Evolutionary conservation across 345 rosid species (phyloP).

Genomic region (Triadica sebifera): DNA sequence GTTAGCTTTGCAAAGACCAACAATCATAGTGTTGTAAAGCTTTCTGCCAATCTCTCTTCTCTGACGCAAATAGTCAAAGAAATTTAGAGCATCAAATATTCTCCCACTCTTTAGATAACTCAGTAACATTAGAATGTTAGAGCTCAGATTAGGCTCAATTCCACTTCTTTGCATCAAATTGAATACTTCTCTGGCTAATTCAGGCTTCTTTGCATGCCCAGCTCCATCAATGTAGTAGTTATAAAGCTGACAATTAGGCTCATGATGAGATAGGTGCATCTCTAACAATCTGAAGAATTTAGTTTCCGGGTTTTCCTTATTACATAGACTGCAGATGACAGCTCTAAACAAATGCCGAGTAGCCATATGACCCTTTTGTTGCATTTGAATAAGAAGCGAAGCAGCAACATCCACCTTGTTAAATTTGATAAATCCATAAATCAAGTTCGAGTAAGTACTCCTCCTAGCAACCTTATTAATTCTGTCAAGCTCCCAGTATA

Average conservation of each 20-base stretch:
- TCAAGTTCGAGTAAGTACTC: constrained; percentile 42
- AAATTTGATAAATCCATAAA: constrained; percentile 44
- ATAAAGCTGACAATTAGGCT: constrained; percentile 33
- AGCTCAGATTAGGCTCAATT: constrained; percentile 35
- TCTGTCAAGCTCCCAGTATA: constrained; percentile 46
- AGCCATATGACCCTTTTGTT: constrained; percentile 56
- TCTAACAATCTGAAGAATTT: constrained; percentile 45
- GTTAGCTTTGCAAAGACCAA: constrained; percentile 55
- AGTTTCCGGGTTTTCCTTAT: constrained; percentile 44
- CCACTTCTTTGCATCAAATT: constrained; percentile 62
- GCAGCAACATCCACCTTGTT: constrained; percentile 62
- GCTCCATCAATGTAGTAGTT: constrained; percentile 72
- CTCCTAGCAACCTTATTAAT: constrained; percentile 26
- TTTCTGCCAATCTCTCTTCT: constrained; percentile 32
- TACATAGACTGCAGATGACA: constrained; percentile 51
- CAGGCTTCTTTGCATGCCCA: constrained; percentile 62
- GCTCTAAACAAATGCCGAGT: constrained; percentile 36
- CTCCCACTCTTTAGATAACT: constrained; percentile 57
- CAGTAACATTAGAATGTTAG: constrained; percentile 51
- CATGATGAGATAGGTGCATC: constrained; percentile 49
- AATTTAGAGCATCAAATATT: constrained; percentile 57
- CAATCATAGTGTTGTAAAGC: constrained; percentile 46
- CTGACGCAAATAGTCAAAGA: constrained; percentile 40
- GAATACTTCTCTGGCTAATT: constrained; percentile 60
- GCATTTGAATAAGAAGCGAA: constrained; percentile 71